Percentiles rank a stretch among this genome's conserved stretches.
Conservation (phyloP, 345 rosid genomes). For the Sisymbrium irio region DNA sequence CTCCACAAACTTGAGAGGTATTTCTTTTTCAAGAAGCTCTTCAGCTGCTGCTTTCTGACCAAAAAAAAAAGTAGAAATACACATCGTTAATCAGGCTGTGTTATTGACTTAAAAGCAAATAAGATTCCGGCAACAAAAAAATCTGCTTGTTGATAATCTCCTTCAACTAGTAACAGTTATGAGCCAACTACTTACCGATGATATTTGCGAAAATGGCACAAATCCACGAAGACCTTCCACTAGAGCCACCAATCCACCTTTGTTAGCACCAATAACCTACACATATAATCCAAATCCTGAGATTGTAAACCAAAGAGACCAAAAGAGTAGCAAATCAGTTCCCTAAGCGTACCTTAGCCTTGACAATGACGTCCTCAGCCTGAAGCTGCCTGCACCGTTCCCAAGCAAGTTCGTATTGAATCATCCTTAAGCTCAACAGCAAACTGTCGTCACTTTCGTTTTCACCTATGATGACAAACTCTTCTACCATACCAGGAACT, state of each 20-base stretch:
- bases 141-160: background rate
- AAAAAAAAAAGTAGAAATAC: background rate
- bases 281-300: constrained; percentile 7
- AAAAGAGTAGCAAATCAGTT: constrained; percentile 1
- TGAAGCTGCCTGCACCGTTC: constrained; percentile 97
- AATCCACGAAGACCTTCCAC: constrained; percentile 90
- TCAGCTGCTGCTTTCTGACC: constrained; percentile 75
- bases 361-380: constrained; percentile 83
- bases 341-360: constrained; percentile 73
- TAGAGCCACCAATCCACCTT: constrained; percentile 84
- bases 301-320: constrained; percentile 1
- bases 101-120: background rate
- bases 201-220: constrained; percentile 92
- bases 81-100: constrained; percentile 3
- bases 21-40: constrained; percentile 80
- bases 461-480: constrained; percentile 84
- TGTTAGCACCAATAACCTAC: constrained; percentile 84
- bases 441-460: constrained; percentile 81
- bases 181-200: constrained; percentile 60
- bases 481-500: constrained; percentile 72
- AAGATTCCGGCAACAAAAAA: background rate
- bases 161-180: background rate
- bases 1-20: constrained; percentile 92
- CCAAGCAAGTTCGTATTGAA: constrained; percentile 90
- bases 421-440: constrained; percentile 64